Evolutionary conservation across 305 asterid species (phyloP).

Genomic region (Ajuga reptans): DNA sequence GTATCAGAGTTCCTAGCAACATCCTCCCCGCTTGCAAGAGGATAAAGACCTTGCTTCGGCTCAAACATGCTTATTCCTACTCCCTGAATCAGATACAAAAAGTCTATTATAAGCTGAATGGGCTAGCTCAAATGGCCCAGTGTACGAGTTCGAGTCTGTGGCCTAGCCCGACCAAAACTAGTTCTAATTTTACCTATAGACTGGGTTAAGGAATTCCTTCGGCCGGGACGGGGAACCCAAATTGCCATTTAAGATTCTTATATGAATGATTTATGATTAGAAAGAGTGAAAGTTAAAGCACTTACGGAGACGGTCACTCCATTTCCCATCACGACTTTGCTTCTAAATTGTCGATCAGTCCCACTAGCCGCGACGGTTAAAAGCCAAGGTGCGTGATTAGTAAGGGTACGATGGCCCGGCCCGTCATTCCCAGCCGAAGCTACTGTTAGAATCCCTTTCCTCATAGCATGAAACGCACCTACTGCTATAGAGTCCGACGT

Average conservation of each 20-base stretch:
- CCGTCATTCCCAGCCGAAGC: slow-evolving; percentile 91
- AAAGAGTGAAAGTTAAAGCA: neutral
- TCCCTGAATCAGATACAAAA: slow-evolving; percentile 42
- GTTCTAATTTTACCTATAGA: no score
- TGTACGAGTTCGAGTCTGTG: no score
- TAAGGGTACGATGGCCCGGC: slow-evolving; percentile 43
- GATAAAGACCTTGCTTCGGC: slow-evolving; percentile 49
- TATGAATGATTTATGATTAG: no score
- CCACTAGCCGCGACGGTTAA: slow-evolving; percentile 81
- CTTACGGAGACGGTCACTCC: slow-evolving; percentile 56
- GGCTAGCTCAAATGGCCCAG: no score
- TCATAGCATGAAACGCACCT: slow-evolving; percentile 75
- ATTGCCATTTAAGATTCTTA: no score
- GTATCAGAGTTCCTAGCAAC: slow-evolving; percentile 49
- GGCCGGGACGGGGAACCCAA: no score
- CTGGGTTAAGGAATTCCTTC: no score
- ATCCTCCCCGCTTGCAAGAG: slow-evolving; percentile 58
- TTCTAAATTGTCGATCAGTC: slow-evolving; percentile 55
- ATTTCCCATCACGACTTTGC: slow-evolving; percentile 56
- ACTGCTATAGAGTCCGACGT: slow-evolving; percentile 59
- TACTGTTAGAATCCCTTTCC: slow-evolving; percentile 66
- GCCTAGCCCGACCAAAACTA: no score
- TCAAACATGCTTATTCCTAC: slow-evolving; percentile 60
- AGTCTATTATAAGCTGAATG: neutral
- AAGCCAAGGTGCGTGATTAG: slow-evolving; percentile 86